Evolutionary conservation across 192 early-diverging fungal species (phyloP), one percentile per base, ranked within the genome.

Genomic region (Mortierella antarctica): DNA sequence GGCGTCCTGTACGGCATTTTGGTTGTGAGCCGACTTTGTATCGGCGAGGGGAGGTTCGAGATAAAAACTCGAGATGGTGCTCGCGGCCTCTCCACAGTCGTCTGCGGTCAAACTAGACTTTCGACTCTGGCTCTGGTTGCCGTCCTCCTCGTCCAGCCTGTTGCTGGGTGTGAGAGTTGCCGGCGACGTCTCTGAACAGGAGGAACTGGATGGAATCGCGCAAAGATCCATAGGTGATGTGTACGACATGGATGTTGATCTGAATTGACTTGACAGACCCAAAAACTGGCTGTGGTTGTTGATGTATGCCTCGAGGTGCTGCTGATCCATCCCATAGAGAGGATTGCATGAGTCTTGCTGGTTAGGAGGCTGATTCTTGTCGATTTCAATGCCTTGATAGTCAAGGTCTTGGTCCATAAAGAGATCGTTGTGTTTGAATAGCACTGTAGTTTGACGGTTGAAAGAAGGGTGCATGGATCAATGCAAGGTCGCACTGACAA

Each of bases 401-500:
- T 21, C 61, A 15, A 62, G 14, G 47, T 62, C 61, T 21, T 62
- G 45, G 7, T 62, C 61, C 61, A 62, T 62, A 23, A 62, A 48
- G 17, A 62, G 1, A 7, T 62, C n/a, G 20, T 62, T 46, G 6
- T 45, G 45, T 12, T 62, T 62, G 46, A 48, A 62, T 7, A 62
- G 45, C 48, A 62, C 46, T 48, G 21, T 31, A 31, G 31, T 31
- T 31, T 3, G 31, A 31, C 31, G 31, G 31, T 31, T 31, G 31
- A 31, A 31, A 31, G 31, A 31, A 3, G 31, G 3, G 31, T 31
- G 31, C 31, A 31, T 31, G 31, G 31, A 31, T 31, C 31, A 31
- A 31, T 31, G 31, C 31, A 31, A 2, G 3, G 31, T 31, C 31
- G 1, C 1, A 3, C 31, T 31, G 31, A 31, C 31, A 31, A 31